Conservation (phyloP, 257 asterid species). For the Primulina tabacum region DNA sequence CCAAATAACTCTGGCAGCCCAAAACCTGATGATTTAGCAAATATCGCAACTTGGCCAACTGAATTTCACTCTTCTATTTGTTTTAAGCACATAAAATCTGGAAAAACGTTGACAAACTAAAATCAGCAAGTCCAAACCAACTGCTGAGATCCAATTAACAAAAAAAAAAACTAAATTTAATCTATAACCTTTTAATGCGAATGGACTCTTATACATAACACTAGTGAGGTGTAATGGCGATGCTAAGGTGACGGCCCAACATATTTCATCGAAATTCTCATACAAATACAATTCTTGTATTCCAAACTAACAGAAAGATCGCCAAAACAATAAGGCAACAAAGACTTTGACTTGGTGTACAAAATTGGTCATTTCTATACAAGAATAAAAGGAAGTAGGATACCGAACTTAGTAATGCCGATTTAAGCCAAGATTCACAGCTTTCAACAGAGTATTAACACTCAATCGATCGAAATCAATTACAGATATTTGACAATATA, state of each 20-base stretch:
- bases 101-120: not conserved
- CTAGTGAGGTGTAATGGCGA: constrained; percentile 66
- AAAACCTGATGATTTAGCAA: not conserved
- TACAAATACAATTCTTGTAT: constrained; percentile 23
- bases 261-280: constrained; percentile 29
- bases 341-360: constrained; percentile 39
- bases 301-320: constrained; percentile 34
- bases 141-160: constrained; percentile 30
- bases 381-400: not conserved
- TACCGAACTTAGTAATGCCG: constrained; percentile 36
- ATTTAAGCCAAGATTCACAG: constrained; percentile 32
- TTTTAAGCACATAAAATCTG: constrained; percentile 21
- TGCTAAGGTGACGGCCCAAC: constrained; percentile 60
- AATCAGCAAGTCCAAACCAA: constrained; percentile 17
- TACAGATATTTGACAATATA: constrained; percentile 31
- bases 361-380: constrained; percentile 2
- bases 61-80: constrained; percentile 15
- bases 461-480: constrained; percentile 26
- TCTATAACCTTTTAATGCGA: constrained; percentile 29
- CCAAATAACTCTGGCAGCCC: constrained; percentile 9
- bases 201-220: constrained; percentile 25
- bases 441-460: constrained; percentile 23
- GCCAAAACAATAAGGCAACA: constrained; percentile 47
- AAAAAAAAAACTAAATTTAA: constrained; percentile 16
- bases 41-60: constrained; percentile 20